Conservation (phyloP, 2,329 filamentous ascomycete species). For the Exophiala alcalophila region DNA sequence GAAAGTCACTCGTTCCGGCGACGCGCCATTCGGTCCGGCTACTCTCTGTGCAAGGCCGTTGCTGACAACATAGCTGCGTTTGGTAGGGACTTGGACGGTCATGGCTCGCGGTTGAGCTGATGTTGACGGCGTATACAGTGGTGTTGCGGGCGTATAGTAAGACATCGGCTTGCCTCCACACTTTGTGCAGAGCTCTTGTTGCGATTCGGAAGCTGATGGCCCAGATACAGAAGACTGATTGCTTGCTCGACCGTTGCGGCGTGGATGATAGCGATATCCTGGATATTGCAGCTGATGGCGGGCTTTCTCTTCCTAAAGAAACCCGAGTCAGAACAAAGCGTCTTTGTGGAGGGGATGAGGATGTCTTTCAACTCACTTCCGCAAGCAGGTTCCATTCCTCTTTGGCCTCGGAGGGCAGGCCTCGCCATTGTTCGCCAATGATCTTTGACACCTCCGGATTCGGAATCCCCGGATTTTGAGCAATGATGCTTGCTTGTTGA, state of each 20-base stretch:
- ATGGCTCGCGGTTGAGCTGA: conserved; percentile 38
- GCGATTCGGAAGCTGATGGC: conserved; percentile 18
- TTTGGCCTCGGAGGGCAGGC: conserved; percentile 70
- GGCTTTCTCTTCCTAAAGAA: conserved; percentile 72
- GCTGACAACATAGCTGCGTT: conserved; percentile 24
- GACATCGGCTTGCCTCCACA: conserved; percentile 49
- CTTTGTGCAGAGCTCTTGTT: conserved; percentile 30
- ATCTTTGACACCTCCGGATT: conserved; percentile 98
- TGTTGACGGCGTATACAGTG: conserved; percentile 42
- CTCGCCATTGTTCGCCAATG: conserved; percentile 88
- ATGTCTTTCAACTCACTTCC: conserved; percentile 54
- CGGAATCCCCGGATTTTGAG: conserved; percentile 79
- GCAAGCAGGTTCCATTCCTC: conserved; percentile 84
- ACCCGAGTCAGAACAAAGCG: conserved; percentile 23
- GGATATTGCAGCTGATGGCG: conserved; percentile 88
- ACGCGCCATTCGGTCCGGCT: conserved; percentile 13
- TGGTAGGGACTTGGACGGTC: conserved; percentile 34
- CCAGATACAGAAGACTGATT: conserved; percentile 28
- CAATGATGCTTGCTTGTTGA: conserved; percentile 77
- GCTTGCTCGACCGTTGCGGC: conserved; percentile 52
- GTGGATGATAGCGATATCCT: conserved; percentile 88
- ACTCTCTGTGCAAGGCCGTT: conserved; percentile 17
- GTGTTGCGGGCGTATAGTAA: conserved; percentile 36
- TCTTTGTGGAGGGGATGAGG: conserved; percentile 19
- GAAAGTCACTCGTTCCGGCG: conserved; percentile 19